Conservation (phyloP, 23 red algal genomes). For the Porphyridium purpureum region DNA sequence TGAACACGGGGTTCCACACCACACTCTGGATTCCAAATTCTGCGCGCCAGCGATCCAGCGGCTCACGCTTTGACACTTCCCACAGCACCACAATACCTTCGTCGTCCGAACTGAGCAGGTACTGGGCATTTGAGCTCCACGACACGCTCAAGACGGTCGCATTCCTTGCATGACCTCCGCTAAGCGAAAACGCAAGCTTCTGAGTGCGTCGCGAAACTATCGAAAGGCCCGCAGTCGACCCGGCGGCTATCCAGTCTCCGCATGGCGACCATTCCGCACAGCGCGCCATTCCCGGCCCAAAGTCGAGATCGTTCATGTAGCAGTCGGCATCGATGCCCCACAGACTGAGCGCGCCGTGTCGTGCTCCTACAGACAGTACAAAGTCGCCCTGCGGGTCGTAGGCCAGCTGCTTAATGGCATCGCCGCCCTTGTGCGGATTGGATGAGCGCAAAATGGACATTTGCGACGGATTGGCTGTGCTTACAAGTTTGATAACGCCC, state of each 20-base stretch:
- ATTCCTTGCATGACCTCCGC: neutral
- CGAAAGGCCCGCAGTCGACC: constrained; percentile 17
- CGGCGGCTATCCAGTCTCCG: constrained; percentile 17
- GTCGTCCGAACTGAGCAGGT: constrained; percentile 15
- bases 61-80: constrained; percentile 12
- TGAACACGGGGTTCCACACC: constrained; percentile 30
- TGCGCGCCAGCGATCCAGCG: constrained; percentile 23
- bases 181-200: neutral
- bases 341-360: constrained; percentile 8
- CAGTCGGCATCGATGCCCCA: constrained; percentile 31
- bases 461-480: constrained; percentile 22
- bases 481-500: constrained; percentile 43
- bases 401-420: constrained; percentile 19
- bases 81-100: constrained; percentile 12
- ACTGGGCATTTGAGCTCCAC: constrained; percentile 21
- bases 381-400: constrained; percentile 47
- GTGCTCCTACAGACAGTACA: constrained; percentile 28
- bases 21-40: constrained; percentile 14
- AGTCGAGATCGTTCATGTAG: constrained; percentile 9
- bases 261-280: constrained; percentile 33
- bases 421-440: constrained; percentile 2
- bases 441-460: constrained; percentile 16
- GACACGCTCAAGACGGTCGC: constrained; percentile 16
- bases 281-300: constrained; percentile 13
- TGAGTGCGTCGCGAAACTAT: constrained; percentile 7